A percentile compares a stretch with the other conserved stretches of the same genome.
phyloP scores from a whole-genome alignment of 164 flowering plant species.

The Echeveria elegans region DNA sequence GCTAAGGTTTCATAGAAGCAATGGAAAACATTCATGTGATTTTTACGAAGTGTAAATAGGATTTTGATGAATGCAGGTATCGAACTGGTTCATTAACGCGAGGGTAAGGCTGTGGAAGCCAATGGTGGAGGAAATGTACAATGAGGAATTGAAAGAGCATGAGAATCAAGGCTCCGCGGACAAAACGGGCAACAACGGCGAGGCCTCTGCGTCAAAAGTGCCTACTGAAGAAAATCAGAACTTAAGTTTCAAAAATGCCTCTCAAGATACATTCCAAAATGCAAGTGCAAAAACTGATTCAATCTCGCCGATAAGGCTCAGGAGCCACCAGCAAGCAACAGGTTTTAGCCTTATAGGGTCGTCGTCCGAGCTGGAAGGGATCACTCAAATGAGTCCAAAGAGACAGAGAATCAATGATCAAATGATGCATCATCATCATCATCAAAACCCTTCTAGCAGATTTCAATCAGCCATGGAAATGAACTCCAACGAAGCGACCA shows the following conservation, averaged over 20 bases:
- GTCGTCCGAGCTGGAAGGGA: slow-evolving; percentile 45
- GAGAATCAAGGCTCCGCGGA: slow-evolving; percentile 49
- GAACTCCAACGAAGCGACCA: slow-evolving; percentile 26
- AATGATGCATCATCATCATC: slow-evolving; percentile 9
- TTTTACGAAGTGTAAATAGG: not conserved
- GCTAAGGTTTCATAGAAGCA: too few relatives aligned
- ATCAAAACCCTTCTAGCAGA: slow-evolving; percentile 20
- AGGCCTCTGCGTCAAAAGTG: slow-evolving; percentile 29
- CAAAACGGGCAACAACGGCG: slow-evolving; percentile 38
- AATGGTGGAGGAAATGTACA: slow-evolving; percentile 98
- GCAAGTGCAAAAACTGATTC: slow-evolving; percentile 25
- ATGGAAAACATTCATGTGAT: not conserved
- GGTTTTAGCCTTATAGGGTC: slow-evolving; percentile 57
- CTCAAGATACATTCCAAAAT: slow-evolving; percentile 25
- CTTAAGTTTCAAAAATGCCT: slow-evolving; percentile 20
- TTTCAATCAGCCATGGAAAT: slow-evolving; percentile 37
- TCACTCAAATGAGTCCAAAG: slow-evolving; percentile 53
- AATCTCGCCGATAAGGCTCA: not conserved
- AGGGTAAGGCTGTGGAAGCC: slow-evolving; percentile 99
- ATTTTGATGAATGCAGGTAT: slow-evolving; percentile 46
- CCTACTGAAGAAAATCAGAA: slow-evolving; percentile 24
- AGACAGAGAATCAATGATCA: slow-evolving; percentile 37
- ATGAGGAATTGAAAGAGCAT: slow-evolving; percentile 74
- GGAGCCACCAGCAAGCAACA: slow-evolving; percentile 9
- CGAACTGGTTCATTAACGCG: slow-evolving; percentile 98